Evolutionary conservation across 2,329 filamentous ascomycete species (phyloP).

Genomic region (Exophiala sideris): DNA sequence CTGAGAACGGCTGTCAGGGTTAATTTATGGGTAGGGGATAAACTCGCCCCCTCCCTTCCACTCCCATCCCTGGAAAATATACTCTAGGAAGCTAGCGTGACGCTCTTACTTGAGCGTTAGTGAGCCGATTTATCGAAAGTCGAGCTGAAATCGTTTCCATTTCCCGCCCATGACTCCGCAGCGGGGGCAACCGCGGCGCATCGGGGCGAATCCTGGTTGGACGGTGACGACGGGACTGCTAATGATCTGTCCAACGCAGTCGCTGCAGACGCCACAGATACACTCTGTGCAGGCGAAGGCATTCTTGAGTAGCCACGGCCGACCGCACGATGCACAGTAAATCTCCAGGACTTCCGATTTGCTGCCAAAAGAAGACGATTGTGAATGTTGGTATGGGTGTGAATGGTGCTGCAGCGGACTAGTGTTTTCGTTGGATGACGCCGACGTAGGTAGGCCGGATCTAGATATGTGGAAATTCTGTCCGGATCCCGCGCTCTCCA

Average conservation of each 20-base stretch:
- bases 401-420: conserved; percentile 48
- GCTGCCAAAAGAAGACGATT: conserved; percentile 52
- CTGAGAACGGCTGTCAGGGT: conserved; percentile 5
- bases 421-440: conserved; percentile 57
- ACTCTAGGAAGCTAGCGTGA: conserved; percentile 13
- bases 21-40: neutral
- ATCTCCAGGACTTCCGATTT: conserved; percentile 67
- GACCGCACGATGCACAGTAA: conserved; percentile 84
- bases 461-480: conserved; percentile 69
- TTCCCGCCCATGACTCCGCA: conserved; percentile 45
- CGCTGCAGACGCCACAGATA: conserved; percentile 85
- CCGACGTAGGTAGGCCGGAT: conserved; percentile 63
- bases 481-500: conserved; percentile 54
- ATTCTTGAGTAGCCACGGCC: conserved; percentile 71
- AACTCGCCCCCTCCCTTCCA: conserved; percentile 1
- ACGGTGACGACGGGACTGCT: conserved; percentile 38
- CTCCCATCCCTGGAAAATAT: neutral
- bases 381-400: conserved; percentile 42
- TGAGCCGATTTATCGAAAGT: conserved; percentile 38
- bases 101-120: neutral
- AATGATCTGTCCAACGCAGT: conserved; percentile 64
- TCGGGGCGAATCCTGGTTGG: conserved; percentile 32
- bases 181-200: conserved; percentile 43
- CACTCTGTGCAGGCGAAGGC: conserved; percentile 95
- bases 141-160: conserved; percentile 49